These are phyloP conservation scores for Coprinellus micaceus DNA, from an alignment of 768 basidiomycete species.

Conservation along the genomic window DNA sequence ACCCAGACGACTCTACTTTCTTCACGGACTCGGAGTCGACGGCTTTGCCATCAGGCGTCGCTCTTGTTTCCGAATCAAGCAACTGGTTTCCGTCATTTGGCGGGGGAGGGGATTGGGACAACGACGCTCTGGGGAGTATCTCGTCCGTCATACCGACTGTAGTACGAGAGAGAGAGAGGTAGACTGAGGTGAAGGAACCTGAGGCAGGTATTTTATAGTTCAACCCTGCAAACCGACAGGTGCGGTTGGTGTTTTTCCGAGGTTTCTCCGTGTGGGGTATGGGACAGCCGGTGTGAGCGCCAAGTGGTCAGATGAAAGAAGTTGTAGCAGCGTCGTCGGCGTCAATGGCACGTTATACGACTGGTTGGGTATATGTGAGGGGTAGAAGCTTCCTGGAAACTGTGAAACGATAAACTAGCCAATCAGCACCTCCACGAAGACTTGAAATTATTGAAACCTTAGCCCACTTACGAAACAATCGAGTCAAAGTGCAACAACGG, in stretches of 20 bases:
- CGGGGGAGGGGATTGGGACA: not conserved
- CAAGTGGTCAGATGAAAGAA: not conserved
- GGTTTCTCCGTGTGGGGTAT: constrained; percentile 2
- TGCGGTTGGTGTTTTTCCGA: not conserved
- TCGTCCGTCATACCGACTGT: not conserved
- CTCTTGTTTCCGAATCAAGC: not conserved
- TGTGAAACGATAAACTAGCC: too few species aligned
- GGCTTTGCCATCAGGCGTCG: not conserved
- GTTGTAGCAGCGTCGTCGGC: not conserved
- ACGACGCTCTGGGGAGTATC: not conserved
- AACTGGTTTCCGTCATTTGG: not conserved
- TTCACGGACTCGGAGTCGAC: too few species aligned
- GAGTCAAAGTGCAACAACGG: too few species aligned
- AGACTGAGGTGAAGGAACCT: not conserved
- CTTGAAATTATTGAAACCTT: too few species aligned
- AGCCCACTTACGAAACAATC: too few species aligned
- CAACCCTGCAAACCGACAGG: not conserved
- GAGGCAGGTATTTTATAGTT: not conserved
- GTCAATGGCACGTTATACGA: too few species aligned
- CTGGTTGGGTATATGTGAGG: too few species aligned
- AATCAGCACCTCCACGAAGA: not conserved
- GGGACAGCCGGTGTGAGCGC: not conserved
- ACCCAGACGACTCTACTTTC: not conserved
- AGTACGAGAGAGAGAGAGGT: not conserved
- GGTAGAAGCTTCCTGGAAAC: too few species aligned